Percentiles rank a stretch among this genome's conserved stretches.
Evolutionary conservation across 768 basidiomycete genomes (phyloP).

Genomic region (Leucocoprinus birnbaumii): DNA sequence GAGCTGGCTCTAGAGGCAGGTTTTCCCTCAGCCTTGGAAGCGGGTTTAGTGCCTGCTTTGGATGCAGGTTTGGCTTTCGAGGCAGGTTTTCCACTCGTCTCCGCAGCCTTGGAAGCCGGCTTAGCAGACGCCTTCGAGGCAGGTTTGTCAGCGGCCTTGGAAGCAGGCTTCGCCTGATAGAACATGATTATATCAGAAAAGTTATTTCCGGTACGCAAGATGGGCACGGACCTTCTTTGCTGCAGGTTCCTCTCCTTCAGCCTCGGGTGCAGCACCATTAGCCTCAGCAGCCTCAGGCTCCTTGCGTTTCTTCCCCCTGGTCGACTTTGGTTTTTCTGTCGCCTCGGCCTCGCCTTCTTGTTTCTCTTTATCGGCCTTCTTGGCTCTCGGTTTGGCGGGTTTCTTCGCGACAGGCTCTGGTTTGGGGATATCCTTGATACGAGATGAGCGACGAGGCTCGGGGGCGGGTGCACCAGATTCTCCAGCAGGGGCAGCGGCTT

Average conservation of each 20-base stretch:
- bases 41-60: constrained; percentile 36
- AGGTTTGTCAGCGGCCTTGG: constrained; percentile 37
- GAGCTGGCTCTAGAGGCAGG: constrained; percentile 57
- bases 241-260: constrained; percentile 44
- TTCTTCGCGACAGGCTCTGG: constrained; percentile 51
- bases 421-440: constrained; percentile 74
- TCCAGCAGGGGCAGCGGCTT: constrained; percentile 49
- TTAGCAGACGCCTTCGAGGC: constrained; percentile 41
- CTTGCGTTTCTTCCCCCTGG: constrained; percentile 43
- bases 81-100: constrained; percentile 19
- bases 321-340: constrained; percentile 55
- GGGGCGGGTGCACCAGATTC: constrained; percentile 35
- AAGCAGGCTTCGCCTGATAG: constrained; percentile 39
- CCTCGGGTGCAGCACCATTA: constrained; percentile 31
- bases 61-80: constrained; percentile 40
- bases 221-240: constrained; percentile 55
- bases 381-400: constrained; percentile 59
- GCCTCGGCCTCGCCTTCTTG: constrained; percentile 32
- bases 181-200: not conserved
- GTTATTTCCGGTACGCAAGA: not conserved
- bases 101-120: constrained; percentile 36
- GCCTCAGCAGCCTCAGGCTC: constrained; percentile 30
- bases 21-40: constrained; percentile 33
- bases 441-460: constrained; percentile 68
- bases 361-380: constrained; percentile 46